phyloP scores from a whole-genome alignment of 768 basidiomycete genomes.

The Termitomyces sp. region DNA sequence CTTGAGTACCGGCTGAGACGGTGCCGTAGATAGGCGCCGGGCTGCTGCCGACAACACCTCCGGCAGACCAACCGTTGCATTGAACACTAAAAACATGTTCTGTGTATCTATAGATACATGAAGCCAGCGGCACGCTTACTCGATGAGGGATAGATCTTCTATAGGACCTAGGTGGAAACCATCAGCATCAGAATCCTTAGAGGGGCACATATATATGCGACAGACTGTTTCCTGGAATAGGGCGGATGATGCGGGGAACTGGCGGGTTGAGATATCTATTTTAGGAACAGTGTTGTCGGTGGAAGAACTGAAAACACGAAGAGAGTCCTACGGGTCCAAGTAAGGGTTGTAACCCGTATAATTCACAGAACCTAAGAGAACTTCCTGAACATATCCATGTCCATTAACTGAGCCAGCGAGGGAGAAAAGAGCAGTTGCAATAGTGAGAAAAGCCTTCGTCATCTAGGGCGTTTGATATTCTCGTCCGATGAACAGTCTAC shows the following conservation, averaged over 20 bases:
- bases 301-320: neutral
- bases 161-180: conserved; percentile 21
- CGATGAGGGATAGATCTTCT: conserved; percentile 30
- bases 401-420: conserved; percentile 15
- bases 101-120: neutral
- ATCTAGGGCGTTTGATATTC: neutral
- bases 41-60: conserved; percentile 23
- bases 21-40: conserved; percentile 35
- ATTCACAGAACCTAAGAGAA: conserved; percentile 25
- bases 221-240: conserved; percentile 28
- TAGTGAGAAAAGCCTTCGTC: conserved; percentile 3
- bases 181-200: neutral
- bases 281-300: neutral
- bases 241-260: conserved; percentile 33
- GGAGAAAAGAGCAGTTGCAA: conserved; percentile 8
- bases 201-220: neutral
- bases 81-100: conserved; percentile 19
- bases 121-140: conserved; percentile 12
- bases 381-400: conserved; percentile 34
- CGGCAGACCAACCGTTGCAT: conserved; percentile 26
- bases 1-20: conserved; percentile 32
- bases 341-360: conserved; percentile 34
- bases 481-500: neutral
- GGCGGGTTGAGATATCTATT: conserved; percentile 22
- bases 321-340: conserved; percentile 23